These are phyloP conservation scores for Stachybotrys echinatus DNA, from an alignment of 2,329 filamentous ascomycete species.

Conservation along the genomic window DNA sequence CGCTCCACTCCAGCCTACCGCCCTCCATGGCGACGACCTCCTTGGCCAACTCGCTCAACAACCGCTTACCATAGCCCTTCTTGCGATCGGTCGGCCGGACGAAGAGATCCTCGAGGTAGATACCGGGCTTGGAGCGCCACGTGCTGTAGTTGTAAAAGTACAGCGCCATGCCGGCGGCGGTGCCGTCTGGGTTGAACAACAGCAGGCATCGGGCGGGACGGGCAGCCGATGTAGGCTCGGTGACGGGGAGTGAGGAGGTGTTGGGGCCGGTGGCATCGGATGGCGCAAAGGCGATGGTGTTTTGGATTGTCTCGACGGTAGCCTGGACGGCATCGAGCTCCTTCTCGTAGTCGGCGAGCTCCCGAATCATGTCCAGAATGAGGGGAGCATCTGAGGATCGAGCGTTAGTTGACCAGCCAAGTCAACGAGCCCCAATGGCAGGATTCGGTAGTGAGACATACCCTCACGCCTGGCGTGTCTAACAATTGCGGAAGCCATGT, in stretches of 20 bases:
- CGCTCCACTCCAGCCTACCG: slow-evolving; percentile 80
- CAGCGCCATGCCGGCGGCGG: slow-evolving; percentile 69
- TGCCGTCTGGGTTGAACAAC: slow-evolving; percentile 44
- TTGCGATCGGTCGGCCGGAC: slow-evolving; percentile 67
- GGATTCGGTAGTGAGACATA: slow-evolving; percentile 19
- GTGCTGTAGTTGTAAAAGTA: slow-evolving; percentile 97
- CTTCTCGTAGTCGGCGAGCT: slow-evolving; percentile 84
- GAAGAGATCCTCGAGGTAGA: slow-evolving; percentile 93
- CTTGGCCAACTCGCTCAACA: slow-evolving; percentile 73
- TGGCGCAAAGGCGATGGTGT: slow-evolving; percentile 73
- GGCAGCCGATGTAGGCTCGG: slow-evolving; percentile 47
- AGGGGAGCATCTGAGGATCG: slow-evolving; percentile 61
- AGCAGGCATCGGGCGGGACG: slow-evolving; percentile 74
- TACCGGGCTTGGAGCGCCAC: slow-evolving; percentile 80
- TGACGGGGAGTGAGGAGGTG: slow-evolving; percentile 29
- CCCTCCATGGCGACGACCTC: slow-evolving; percentile 71
- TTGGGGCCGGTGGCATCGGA: slow-evolving; percentile 39
- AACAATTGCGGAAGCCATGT: slow-evolving; percentile 9
- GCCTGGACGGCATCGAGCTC: slow-evolving; percentile 70
- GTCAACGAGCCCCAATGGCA: not conserved
- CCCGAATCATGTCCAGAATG: slow-evolving; percentile 79
- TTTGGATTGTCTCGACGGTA: slow-evolving; percentile 65
- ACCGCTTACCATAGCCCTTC: slow-evolving; percentile 70
- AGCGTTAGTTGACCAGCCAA: not conserved
- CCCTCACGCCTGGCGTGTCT: slow-evolving; percentile 55